These are phyloP conservation scores for Vitis rupestris DNA, from an alignment of 164 flowering plant species.

Conservation along the genomic window DNA sequence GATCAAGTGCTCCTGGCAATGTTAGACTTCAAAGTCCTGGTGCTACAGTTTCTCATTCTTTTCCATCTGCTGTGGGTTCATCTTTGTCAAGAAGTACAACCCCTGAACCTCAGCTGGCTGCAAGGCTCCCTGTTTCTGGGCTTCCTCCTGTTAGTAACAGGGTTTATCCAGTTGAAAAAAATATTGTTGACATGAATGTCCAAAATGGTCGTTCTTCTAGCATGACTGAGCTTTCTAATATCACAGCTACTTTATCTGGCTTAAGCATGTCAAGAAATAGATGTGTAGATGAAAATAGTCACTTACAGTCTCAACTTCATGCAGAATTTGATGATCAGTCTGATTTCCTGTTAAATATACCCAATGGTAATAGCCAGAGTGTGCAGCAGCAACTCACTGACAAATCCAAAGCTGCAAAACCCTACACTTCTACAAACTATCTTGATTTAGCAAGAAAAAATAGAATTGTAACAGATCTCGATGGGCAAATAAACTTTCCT, in stretches of 20 bases:
- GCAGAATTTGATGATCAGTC: constrained; percentile 26
- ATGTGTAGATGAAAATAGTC: constrained; percentile 31
- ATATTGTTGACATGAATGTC: constrained; percentile 26
- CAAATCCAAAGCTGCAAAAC: constrained; percentile 31
- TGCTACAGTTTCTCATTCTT: constrained; percentile 40
- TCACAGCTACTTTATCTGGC: constrained; percentile 50
- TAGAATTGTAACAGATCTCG: constrained; percentile 29
- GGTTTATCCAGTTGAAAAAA: constrained; percentile 32
- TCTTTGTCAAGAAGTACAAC: constrained; percentile 62
- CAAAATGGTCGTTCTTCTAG: constrained; percentile 40
- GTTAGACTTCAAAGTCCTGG: constrained; percentile 41
- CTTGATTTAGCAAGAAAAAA: constrained; percentile 34
- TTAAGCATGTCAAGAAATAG: constrained; percentile 43
- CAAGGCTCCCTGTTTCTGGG: constrained; percentile 39
- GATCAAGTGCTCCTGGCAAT: constrained; percentile 29
- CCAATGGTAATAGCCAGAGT: constrained; percentile 37
- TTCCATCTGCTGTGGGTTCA: constrained; percentile 48
- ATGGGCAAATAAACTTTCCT: constrained; percentile 39
- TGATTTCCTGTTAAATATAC: constrained; percentile 29
- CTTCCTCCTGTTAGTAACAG: constrained; percentile 59
- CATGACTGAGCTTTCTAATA: constrained; percentile 35
- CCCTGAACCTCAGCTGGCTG: constrained; percentile 55
- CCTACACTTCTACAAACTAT: constrained; percentile 28
- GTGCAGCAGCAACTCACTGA: constrained; percentile 41
- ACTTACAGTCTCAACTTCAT: constrained; percentile 36